Percentiles rank a stretch among this genome's conserved stretches.
Evolutionary conservation across 192 early-diverging fungal species (phyloP).

Genomic region (Podila clonocystis): DNA sequence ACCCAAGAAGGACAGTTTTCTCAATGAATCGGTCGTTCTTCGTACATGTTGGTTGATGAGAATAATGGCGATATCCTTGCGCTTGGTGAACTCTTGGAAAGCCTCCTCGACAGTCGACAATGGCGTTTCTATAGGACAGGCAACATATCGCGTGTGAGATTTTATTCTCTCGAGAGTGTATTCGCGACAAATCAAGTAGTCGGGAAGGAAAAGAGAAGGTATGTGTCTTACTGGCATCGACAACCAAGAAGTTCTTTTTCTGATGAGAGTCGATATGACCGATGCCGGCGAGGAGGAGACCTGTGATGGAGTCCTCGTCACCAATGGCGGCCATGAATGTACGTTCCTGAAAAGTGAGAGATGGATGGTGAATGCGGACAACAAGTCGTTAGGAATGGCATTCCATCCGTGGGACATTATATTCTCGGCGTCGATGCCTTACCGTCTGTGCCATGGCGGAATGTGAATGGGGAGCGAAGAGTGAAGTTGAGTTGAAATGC

Average conservation of each 20-base stretch:
- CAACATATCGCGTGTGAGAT: too few relatives aligned
- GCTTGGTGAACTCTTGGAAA: constrained; percentile 89
- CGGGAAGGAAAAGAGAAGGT: neutral
- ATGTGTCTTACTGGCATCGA: constrained; percentile 84
- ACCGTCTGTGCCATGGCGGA: constrained; percentile 43
- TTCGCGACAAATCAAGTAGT: too few relatives aligned
- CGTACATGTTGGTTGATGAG: constrained; percentile 96
- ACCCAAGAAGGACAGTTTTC: too few relatives aligned
- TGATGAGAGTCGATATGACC: constrained; percentile 95
- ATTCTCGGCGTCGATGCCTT: neutral
- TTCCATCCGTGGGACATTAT: neutral
- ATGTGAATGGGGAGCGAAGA: neutral
- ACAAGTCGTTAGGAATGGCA: neutral
- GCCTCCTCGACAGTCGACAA: constrained; percentile 75
- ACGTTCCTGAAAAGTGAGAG: constrained; percentile 53
- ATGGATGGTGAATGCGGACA: neutral
- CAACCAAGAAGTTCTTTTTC: constrained; percentile 95
- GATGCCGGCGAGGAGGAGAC: constrained; percentile 96
- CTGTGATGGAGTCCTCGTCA: constrained; percentile 92
- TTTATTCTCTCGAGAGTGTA: too few relatives aligned
- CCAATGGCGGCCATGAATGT: constrained; percentile 72
- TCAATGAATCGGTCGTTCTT: neutral
- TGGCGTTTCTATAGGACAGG: constrained; percentile 68
- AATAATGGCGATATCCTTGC: constrained; percentile 98
- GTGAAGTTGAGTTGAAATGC: neutral